phyloP scores from a whole-genome alignment of 176 grass and related monocot species.

The Lolium rigidum region DNA sequence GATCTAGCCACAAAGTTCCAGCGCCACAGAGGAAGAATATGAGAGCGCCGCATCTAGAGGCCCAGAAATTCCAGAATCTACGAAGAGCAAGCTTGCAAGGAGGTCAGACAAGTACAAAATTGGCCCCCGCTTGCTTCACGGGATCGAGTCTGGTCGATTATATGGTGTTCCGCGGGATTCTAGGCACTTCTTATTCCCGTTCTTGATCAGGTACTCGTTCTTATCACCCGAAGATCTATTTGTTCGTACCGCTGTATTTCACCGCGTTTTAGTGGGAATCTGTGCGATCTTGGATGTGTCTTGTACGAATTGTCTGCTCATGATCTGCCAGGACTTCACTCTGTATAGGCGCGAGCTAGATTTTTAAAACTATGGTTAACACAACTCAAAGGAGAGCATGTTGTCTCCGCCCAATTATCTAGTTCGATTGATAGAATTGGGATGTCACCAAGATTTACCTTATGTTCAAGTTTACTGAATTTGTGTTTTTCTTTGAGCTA shows the following conservation, averaged over 20 bases:
- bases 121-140: not conserved
- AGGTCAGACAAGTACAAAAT: not conserved
- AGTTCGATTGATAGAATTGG: not conserved
- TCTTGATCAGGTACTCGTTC: slow-evolving; percentile 44
- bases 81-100: not conserved
- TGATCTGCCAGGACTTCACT: slow-evolving; percentile 5
- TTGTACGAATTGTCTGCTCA: not conserved
- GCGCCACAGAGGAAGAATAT: slow-evolving; percentile 23
- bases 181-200: slow-evolving; percentile 11
- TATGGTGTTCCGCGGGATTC: not conserved
- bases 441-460: not conserved
- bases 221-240: slow-evolving; percentile 21
- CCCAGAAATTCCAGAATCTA: slow-evolving; percentile 14
- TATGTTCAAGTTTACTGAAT: not conserved
- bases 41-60: not conserved
- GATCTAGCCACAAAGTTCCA: slow-evolving; percentile 7
- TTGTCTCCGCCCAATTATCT: not conserved
- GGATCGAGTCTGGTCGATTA: not conserved
- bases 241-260: not conserved
- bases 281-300: not conserved
- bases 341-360: not conserved
- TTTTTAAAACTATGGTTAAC: not conserved
- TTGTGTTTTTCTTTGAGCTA: slow-evolving; percentile 4
- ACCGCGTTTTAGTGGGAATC: not conserved
- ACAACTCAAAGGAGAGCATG: not conserved